Conservation (phyloP, 2,329 filamentous ascomycete genomes). For the Curvularia verruculosa region DNA sequence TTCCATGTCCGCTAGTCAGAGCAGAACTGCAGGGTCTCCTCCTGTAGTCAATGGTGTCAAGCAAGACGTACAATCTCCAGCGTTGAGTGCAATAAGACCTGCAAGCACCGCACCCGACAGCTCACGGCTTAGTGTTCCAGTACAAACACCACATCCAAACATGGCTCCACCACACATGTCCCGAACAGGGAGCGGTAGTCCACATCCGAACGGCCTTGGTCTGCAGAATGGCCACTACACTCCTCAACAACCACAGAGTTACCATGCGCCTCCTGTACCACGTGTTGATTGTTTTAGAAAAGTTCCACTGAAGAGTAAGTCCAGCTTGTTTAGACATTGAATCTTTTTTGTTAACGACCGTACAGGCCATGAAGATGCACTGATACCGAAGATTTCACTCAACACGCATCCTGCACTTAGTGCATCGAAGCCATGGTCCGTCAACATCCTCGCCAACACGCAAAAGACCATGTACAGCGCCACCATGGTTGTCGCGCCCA, state of each 20-base stretch:
- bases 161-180: conserved; percentile 51
- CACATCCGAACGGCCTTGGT: conserved; percentile 46
- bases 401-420: conserved; percentile 71
- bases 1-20: conserved; percentile 25
- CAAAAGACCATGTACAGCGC: conserved; percentile 73
- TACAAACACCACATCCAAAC: conserved; percentile 41
- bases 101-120: conserved; percentile 46
- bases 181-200: conserved; percentile 50
- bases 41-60: conserved; percentile 43
- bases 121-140: conserved; percentile 37
- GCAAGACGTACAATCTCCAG: conserved; percentile 54
- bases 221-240: conserved; percentile 33
- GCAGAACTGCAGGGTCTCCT: conserved; percentile 46
- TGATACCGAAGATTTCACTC: conserved; percentile 70
- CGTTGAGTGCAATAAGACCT: conserved; percentile 47
- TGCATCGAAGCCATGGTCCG: conserved; percentile 64
- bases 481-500: conserved; percentile 71
- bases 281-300: conserved; percentile 43
- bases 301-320: conserved; percentile 56
- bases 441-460: conserved; percentile 69
- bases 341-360: conserved; percentile 25
- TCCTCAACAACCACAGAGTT: conserved; percentile 35
- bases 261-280: conserved; percentile 39
- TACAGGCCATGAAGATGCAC: conserved; percentile 58
- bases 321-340: not conserved